Conservation (phyloP, 345 rosid genomes). For the Rhodamnia rubescens region DNA sequence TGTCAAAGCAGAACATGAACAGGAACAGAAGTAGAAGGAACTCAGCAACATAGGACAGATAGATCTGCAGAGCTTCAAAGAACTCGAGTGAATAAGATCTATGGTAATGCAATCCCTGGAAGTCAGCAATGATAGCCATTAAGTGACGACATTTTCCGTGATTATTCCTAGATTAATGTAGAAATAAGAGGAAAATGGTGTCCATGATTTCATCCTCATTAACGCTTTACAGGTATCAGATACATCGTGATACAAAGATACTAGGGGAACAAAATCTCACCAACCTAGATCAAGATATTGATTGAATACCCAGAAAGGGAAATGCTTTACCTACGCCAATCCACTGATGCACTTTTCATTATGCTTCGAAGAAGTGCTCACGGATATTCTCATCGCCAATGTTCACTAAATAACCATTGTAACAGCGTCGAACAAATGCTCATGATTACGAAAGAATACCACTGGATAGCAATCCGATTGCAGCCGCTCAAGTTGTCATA, state of each 20-base stretch:
- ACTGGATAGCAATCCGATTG: slow-evolving; percentile 8
- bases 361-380: neutral
- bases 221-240: neutral
- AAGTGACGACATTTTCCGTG: neutral
- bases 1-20: neutral
- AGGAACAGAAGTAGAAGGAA: neutral
- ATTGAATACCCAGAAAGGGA: neutral
- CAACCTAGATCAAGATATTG: neutral
- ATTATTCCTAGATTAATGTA: neutral
- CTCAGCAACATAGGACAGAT: neutral
- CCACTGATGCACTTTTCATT: neutral
- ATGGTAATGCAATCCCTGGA: neutral
- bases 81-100: neutral
- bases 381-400: neutral
- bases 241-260: neutral
- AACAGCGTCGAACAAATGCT: slow-evolving; percentile 1
- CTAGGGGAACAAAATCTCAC: neutral
- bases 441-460: slow-evolving; percentile 12
- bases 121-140: neutral
- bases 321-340: neutral
- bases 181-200: neutral
- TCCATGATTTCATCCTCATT: neutral
- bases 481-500: slow-evolving; percentile 39
- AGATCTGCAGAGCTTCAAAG: neutral
- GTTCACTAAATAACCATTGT: neutral